Base-by-base conservation (phyloP, 2,329 filamentous ascomycete genomes). In the Rutstroemia sp. region DNA sequence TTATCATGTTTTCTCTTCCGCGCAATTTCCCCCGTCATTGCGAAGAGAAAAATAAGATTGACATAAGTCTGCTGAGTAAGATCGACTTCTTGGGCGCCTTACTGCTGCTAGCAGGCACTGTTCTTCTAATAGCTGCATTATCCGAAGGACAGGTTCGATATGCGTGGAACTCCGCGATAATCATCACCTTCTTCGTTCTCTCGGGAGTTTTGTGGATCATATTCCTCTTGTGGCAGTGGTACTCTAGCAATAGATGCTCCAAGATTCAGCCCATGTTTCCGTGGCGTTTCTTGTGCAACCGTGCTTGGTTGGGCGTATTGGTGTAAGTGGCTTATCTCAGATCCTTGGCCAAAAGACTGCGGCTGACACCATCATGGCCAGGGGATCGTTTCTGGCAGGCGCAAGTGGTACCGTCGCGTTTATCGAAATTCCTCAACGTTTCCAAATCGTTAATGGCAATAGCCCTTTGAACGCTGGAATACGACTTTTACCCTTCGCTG, bases 81-180 rank as follows among this genome's bases (percentile, higher is more conserved):
- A 21, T 56, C n/a, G 62, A 63, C 51, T 51, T 60, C 23, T 16
- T 60, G 14, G 64, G 62, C n/a, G 53, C 64, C 5, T 56, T 70
- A 34, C 49, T 76, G 2, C 63, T 72, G 0, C 67, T 78, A 6
- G 70, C 69, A 0, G 70, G 71, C 3, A 75, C 75, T 0, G 70
- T 75, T 3, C 67, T 78, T 3, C 61, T 78, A n/a, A 71, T 77
- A 16, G 73, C 76, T 41, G 74, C 72, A 1, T 66, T 79, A 14
- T 72, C 79, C 48, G 69, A 76, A 59, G 75, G 67, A 5, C 75
- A 76, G 5, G 62, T 69, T 17, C 66, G 66, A 5, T 76, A 74
- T 51, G 61, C 71, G 3, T 79, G 76, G 76, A 64, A 59, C 7
- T 74, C 71, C 45, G 67, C 68, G 0, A 58, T 70, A 5, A 70